Percentiles rank a stretch among this genome's conserved stretches.
Evolutionary conservation across 768 basidiomycete species (phyloP).

Genomic region (Hysterangium stoloniferum): DNA sequence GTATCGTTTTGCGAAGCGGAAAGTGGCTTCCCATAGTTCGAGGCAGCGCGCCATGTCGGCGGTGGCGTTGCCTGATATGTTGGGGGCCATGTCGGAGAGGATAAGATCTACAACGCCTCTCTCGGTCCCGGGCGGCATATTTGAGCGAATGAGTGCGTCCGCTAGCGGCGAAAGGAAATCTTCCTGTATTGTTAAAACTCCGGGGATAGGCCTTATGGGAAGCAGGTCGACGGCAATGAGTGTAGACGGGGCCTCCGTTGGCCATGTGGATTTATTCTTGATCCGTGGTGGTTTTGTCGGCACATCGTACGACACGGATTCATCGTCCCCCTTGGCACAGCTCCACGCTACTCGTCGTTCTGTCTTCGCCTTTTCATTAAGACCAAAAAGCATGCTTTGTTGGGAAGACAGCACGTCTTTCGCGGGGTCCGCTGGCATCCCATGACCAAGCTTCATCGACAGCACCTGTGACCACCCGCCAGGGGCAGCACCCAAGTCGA

Average conservation of each 20-base stretch:
- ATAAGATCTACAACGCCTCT: slow-evolving; percentile 51
- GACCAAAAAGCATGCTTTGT: slow-evolving; percentile 7
- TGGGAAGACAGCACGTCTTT: too few relatives aligned
- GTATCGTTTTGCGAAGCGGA: slow-evolving; percentile 53
- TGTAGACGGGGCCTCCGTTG: slow-evolving; percentile 14
- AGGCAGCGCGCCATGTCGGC: slow-evolving; percentile 64
- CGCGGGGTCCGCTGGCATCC: slow-evolving; percentile 19
- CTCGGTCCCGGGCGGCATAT: slow-evolving; percentile 26
- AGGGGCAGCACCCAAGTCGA: slow-evolving; percentile 89
- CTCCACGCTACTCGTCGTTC: slow-evolving; percentile 17
- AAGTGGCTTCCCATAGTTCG: slow-evolving; percentile 67
- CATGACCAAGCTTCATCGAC: slow-evolving; percentile 44
- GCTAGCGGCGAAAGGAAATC: slow-evolving; percentile 66
- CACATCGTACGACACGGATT: slow-evolving; percentile 18
- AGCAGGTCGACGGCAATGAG: slow-evolving; percentile 82
- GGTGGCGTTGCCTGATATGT: slow-evolving; percentile 60
- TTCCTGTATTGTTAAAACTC: slow-evolving; percentile 65
- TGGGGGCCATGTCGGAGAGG: slow-evolving; percentile 87
- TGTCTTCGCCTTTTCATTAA: slow-evolving; percentile 13
- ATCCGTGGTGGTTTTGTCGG: not conserved
- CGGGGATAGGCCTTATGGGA: slow-evolving; percentile 59
- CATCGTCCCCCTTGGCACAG: too few relatives aligned
- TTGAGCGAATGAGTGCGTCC: slow-evolving; percentile 34
- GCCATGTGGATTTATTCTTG: too few relatives aligned
- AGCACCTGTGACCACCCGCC: slow-evolving; percentile 94